Conservation (phyloP, 768 basidiomycete species). For the Suillus plorans region DNA sequence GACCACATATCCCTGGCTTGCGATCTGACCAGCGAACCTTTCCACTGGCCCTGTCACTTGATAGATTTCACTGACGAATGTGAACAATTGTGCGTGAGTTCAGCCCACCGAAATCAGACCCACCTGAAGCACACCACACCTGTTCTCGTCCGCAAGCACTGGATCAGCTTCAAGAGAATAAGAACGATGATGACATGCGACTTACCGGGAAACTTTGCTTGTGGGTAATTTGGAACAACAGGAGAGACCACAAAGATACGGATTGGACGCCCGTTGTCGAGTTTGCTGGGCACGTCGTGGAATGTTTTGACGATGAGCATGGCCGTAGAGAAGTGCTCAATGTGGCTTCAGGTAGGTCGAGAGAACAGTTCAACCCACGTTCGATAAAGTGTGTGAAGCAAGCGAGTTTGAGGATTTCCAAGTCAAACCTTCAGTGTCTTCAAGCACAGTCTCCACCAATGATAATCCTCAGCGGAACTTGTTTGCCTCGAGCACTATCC, state of each 20-base stretch:
- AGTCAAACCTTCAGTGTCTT: background rate
- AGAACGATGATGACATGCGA: background rate
- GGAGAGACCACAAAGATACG: conserved; percentile 85
- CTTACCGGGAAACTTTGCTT: conserved; percentile 87
- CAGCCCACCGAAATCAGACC: background rate
- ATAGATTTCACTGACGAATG: conserved; percentile 79
- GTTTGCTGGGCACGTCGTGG: conserved; percentile 73
- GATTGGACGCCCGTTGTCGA: conserved; percentile 64
- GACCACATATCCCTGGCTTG: conserved; percentile 81
- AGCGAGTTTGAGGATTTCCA: background rate
- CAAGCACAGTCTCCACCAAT: background rate
- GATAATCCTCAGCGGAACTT: background rate
- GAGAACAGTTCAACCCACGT: background rate
- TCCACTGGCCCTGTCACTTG: conserved; percentile 98
- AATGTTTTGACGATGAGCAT: conserved; percentile 86
- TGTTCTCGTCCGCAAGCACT: conserved; percentile 24
- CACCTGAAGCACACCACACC: conserved; percentile 85
- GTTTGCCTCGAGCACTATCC: background rate
- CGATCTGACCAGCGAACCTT: conserved; percentile 85
- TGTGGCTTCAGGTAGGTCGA: background rate
- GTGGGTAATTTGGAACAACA: conserved; percentile 74
- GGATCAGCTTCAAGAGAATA: background rate
- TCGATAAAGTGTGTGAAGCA: conserved; percentile 1
- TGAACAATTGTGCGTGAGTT: background rate
- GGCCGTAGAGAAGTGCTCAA: conserved; percentile 7